Evolutionary conservation across 2,329 filamentous ascomycete genomes (phyloP).

Genomic region (Sarocladiaceae sp.): DNA sequence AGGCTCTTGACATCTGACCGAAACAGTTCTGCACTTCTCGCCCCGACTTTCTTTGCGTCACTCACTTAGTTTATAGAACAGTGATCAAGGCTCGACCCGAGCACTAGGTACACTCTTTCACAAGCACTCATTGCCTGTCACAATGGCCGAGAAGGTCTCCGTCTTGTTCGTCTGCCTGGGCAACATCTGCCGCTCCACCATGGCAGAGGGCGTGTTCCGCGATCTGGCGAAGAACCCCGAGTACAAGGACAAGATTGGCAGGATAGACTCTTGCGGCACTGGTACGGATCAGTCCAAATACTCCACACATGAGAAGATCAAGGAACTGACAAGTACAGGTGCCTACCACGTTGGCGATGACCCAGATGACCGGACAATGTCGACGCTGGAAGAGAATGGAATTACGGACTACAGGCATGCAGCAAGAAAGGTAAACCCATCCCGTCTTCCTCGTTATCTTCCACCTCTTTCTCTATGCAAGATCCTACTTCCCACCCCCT

Average conservation of each 20-base stretch:
- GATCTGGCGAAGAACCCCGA: constrained; percentile 57
- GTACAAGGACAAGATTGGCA: constrained; percentile 52
- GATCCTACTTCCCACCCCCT: not conserved
- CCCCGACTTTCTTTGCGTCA: too few relatives aligned
- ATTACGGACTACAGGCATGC: constrained; percentile 72
- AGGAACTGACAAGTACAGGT: constrained; percentile 36
- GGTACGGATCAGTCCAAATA: too few relatives aligned
- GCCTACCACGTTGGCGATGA: constrained; percentile 74
- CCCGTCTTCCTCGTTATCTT: not conserved
- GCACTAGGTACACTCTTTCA: too few relatives aligned
- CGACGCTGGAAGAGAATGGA: constrained; percentile 65
- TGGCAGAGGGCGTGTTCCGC: constrained; percentile 92
- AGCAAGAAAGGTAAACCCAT: constrained; percentile 62
- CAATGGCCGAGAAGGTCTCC: constrained; percentile 45
- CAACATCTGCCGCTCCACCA: constrained; percentile 91
- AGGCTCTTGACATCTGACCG: too few relatives aligned
- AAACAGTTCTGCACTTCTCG: too few relatives aligned
- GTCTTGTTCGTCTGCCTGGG: constrained; percentile 95
- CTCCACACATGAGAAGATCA: too few relatives aligned
- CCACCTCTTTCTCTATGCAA: too few relatives aligned
- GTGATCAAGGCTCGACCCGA: too few relatives aligned
- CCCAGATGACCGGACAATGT: constrained; percentile 79
- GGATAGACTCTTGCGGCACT: constrained; percentile 86
- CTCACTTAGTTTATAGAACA: too few relatives aligned
- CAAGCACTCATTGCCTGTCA: constrained; percentile 9